Conservation (phyloP, 257 asterid genomes). For the Jacaranda copaia region DNA sequence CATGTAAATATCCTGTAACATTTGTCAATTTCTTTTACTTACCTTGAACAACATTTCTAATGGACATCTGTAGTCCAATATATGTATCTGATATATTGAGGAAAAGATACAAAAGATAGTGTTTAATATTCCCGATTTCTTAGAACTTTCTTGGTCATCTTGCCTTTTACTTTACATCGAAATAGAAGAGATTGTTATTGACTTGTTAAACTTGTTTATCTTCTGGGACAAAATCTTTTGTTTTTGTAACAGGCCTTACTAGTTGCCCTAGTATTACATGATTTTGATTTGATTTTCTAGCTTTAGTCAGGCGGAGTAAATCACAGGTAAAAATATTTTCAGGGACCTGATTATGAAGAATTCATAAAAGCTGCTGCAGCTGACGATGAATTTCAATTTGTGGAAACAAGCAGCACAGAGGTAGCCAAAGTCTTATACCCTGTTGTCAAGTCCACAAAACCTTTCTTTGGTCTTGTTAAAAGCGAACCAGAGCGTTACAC, state of each 20-base stretch:
- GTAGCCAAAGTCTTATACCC: constrained; percentile 70
- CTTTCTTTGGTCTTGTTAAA: constrained; percentile 84
- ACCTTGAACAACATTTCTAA: no score
- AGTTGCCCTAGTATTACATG: background rate
- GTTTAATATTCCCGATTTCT: background rate
- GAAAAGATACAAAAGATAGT: background rate
- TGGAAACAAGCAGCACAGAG: constrained; percentile 75
- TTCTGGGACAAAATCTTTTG: background rate
- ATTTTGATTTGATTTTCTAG: constrained; percentile 20
- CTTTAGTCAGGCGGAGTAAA: constrained; percentile 25
- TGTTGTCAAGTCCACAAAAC: constrained; percentile 40
- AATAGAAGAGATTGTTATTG: background rate
- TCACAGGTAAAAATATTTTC: constrained; percentile 34
- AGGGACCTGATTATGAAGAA: constrained; percentile 82
- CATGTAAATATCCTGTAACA: no score
- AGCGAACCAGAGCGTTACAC: constrained; percentile 82
- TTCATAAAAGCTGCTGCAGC: constrained; percentile 77
- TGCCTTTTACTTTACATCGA: background rate
- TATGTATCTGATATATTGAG: background rate
- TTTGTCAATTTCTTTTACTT: no score
- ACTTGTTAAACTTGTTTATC: background rate
- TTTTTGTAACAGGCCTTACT: background rate
- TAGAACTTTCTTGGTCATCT: background rate
- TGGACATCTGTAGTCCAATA: background rate
- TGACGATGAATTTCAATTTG: constrained; percentile 86